Percentiles rank a stretch among this genome's conserved stretches.
phyloP scores from a whole-genome alignment of 2,329 filamentous ascomycete species.

The Lecanoromycetidae sp. region DNA sequence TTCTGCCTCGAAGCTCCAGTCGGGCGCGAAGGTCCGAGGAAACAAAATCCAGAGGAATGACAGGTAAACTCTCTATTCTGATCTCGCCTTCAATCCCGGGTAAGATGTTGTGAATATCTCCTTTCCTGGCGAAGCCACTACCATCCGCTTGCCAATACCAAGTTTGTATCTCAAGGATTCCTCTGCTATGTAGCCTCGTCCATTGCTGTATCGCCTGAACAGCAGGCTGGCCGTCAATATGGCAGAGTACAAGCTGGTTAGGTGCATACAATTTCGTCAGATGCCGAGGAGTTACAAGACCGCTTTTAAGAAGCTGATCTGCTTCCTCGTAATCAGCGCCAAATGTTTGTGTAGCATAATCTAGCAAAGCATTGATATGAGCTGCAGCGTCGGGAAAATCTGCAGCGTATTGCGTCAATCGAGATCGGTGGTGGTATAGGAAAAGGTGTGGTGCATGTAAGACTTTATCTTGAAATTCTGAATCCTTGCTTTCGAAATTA shows the following conservation, averaged over 20 bases:
- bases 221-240: background rate
- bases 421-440: conserved; percentile 8
- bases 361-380: conserved; percentile 10
- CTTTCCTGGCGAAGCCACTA: conserved; percentile 2
- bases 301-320: conserved; percentile 3
- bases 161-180: background rate
- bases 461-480: background rate
- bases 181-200: background rate
- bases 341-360: background rate
- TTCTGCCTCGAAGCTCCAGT: conserved; percentile 4
- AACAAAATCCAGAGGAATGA: conserved; percentile 2
- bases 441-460: conserved; percentile 1
- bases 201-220: conserved; percentile 1
- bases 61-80: background rate
- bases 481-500: background rate
- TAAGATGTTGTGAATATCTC: background rate
- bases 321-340: conserved; percentile 4
- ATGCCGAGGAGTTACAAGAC: conserved; percentile 1
- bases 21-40: background rate
- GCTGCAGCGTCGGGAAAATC: background rate
- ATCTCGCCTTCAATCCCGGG: conserved; percentile 4
- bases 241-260: conserved; percentile 4
- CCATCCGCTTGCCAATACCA: conserved; percentile 8
- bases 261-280: conserved; percentile 3
- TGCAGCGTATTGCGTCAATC: background rate